Conservation (phyloP, 2,329 filamentous ascomycete genomes). For the Diplodia intermedia region DNA sequence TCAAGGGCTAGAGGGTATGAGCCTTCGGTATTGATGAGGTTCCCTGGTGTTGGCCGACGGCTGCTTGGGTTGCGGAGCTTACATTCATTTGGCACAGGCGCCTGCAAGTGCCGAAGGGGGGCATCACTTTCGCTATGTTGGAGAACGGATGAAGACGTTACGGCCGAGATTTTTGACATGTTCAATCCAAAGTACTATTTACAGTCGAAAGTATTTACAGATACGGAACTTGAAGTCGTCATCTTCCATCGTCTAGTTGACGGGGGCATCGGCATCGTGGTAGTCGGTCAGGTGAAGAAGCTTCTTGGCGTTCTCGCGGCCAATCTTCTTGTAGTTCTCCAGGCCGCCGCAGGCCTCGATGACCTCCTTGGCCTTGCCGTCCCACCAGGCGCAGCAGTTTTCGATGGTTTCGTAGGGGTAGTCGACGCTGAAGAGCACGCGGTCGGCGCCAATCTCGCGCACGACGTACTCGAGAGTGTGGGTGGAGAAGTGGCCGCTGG, state of each 20-base stretch:
- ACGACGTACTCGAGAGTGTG: slow-evolving; percentile 59
- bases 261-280: slow-evolving; percentile 37
- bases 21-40: not conserved
- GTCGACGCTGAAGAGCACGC: slow-evolving; percentile 62
- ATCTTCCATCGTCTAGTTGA: slow-evolving; percentile 2
- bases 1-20: not conserved
- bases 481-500: slow-evolving; percentile 63
- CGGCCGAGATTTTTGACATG: not conserved
- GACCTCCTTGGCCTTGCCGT: slow-evolving; percentile 49
- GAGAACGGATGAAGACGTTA: not conserved
- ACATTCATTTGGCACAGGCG: not conserved
- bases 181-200: not conserved
- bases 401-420: slow-evolving; percentile 60
- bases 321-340: slow-evolving; percentile 46
- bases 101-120: not conserved
- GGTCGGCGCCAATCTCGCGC: slow-evolving; percentile 57
- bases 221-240: too few species aligned
- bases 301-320: slow-evolving; percentile 55
- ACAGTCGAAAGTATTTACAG: not conserved
- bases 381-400: slow-evolving; percentile 55
- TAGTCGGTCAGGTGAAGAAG: slow-evolving; percentile 45
- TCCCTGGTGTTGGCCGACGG: not conserved
- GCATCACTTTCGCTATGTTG: not conserved
- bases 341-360: slow-evolving; percentile 39
- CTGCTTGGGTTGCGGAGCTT: not conserved